Conservation (phyloP, 1,139 yeast species). For the Blastobotrys serpentis region DNA sequence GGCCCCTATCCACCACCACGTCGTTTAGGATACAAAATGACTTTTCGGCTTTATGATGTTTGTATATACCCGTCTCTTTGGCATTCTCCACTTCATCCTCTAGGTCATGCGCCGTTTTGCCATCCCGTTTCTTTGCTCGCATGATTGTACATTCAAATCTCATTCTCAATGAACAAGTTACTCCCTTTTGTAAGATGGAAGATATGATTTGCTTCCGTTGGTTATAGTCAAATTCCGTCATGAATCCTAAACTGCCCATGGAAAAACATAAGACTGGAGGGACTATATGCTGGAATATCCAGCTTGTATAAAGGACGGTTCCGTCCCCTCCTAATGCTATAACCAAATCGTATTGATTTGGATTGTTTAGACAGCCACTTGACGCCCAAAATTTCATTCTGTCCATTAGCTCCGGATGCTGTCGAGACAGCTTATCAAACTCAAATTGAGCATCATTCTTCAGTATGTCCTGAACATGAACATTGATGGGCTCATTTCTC, state of each 20-base stretch:
- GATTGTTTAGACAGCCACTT: slow-evolving; percentile 48
- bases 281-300: slow-evolving; percentile 61
- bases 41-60: slow-evolving; percentile 37
- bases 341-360: slow-evolving; percentile 54
- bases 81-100: slow-evolving; percentile 38
- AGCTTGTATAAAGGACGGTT: slow-evolving; percentile 69
- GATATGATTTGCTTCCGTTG: slow-evolving; percentile 53
- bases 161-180: slow-evolving; percentile 68
- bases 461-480: slow-evolving; percentile 56
- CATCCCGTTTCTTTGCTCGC: slow-evolving; percentile 35
- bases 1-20: slow-evolving; percentile 80
- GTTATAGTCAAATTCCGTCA: slow-evolving; percentile 73
- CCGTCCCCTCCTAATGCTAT: slow-evolving; percentile 82
- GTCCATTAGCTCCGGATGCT: slow-evolving; percentile 41
- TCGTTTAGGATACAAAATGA: slow-evolving; percentile 74
- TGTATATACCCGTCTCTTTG: slow-evolving; percentile 31
- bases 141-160: slow-evolving; percentile 77
- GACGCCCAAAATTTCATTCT: slow-evolving; percentile 59
- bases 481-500: slow-evolving; percentile 18
- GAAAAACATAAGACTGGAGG: slow-evolving; percentile 86
- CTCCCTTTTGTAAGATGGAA: slow-evolving; percentile 57
- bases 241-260: slow-evolving; percentile 79
- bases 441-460: slow-evolving; percentile 47
- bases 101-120: slow-evolving; percentile 31
- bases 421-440: slow-evolving; percentile 39